These are phyloP conservation scores for Cladosporium sp. DNA, from an alignment of 2,329 filamentous ascomycete genomes.

Conservation along the genomic window DNA sequence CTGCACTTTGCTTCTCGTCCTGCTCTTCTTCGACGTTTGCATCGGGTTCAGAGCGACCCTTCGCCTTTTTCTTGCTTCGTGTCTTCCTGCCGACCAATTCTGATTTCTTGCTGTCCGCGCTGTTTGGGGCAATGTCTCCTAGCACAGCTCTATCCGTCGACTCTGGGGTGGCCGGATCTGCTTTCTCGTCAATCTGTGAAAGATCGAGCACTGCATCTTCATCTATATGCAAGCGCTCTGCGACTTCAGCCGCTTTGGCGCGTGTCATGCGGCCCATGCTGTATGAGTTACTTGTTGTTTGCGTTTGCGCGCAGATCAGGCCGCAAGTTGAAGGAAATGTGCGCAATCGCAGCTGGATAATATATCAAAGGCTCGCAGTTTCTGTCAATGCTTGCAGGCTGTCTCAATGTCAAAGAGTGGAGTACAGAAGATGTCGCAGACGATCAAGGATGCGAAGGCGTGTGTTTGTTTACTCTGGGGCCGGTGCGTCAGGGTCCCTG, in stretches of 20 bases:
- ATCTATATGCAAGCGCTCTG: conserved; percentile 35
- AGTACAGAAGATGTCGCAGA: background rate
- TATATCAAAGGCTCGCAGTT: background rate
- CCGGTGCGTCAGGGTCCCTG: background rate
- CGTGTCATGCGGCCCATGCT: conserved; percentile 39
- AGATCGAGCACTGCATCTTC: conserved; percentile 31
- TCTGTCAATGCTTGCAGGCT: background rate
- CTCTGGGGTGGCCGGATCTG: conserved; percentile 10
- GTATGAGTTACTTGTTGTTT: background rate
- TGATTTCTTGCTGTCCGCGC: conserved; percentile 18
- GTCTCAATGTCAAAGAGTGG: background rate
- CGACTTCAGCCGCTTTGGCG: conserved; percentile 34
- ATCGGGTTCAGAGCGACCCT: background rate
- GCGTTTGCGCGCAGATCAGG: background rate
- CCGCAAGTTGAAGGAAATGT: background rate
- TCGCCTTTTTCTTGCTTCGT: conserved; percentile 13
- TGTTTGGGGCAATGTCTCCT: conserved; percentile 39
- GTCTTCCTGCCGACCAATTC: conserved; percentile 21
- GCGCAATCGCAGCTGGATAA: background rate
- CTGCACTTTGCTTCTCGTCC: conserved; percentile 34
- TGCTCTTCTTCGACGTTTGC: background rate
- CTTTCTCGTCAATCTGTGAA: conserved; percentile 15
- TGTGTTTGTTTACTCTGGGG: background rate
- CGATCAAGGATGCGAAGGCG: background rate
- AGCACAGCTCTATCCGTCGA: conserved; percentile 34